Conservation (phyloP, 2,329 filamentous ascomycete species). For the Alternaria incomplexa region DNA sequence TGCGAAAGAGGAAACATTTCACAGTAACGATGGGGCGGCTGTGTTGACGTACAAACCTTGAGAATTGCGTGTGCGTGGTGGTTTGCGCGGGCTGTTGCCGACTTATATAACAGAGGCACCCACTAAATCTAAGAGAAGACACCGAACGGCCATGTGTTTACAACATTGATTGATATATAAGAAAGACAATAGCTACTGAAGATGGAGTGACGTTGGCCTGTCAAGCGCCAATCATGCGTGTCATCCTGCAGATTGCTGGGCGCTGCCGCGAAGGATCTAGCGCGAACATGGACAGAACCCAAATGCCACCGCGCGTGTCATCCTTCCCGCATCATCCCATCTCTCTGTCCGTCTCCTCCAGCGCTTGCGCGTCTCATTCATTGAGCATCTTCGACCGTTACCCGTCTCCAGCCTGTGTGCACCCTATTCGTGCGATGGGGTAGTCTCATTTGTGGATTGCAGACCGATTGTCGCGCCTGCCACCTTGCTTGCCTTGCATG, state of each 20-base stretch:
- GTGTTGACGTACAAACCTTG: not conserved
- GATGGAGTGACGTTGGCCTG: not conserved
- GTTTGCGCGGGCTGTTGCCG: not conserved
- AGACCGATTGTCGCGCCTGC: not conserved
- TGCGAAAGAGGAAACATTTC: not conserved
- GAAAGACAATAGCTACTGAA: not conserved
- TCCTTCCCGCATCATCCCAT: not conserved
- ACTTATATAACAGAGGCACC: not conserved
- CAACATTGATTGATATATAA: not conserved
- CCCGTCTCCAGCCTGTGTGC: not conserved
- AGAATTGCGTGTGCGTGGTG: not conserved
- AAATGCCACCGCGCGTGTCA: not conserved
- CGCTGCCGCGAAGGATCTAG: not conserved
- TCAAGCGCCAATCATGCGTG: not conserved
- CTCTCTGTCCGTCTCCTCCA: not conserved
- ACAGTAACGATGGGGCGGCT: not conserved
- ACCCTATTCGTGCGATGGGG: not conserved
- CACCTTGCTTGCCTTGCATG: not conserved
- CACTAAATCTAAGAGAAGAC: accelerated
- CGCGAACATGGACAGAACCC: not conserved
- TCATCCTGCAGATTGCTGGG: not conserved
- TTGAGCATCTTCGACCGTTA: not conserved
- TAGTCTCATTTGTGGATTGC: not conserved
- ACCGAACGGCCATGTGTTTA: not conserved
- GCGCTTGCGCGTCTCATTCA: not conserved